Percentiles rank a stretch among this genome's conserved stretches.
These are phyloP conservation scores for Alternaria sp. DNA, from an alignment of 2,329 filamentous ascomycete genomes.

Conservation along the genomic window DNA sequence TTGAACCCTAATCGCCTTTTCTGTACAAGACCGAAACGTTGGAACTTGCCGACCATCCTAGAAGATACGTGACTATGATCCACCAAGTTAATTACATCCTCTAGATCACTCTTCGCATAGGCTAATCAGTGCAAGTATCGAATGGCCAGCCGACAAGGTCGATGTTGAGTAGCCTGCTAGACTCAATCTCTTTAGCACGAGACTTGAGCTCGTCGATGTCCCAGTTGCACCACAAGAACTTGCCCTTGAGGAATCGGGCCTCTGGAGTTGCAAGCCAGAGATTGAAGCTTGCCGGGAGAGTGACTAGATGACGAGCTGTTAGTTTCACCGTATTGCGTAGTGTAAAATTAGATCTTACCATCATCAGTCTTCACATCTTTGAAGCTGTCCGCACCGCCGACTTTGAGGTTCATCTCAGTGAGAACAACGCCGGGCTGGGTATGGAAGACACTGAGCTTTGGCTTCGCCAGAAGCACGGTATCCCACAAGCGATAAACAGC, in stretches of 20 bases:
- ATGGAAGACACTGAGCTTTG: slow-evolving; percentile 48
- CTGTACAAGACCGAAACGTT: neutral
- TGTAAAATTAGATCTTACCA: slow-evolving; percentile 1
- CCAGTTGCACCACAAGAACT: slow-evolving; percentile 39
- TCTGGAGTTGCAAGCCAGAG: slow-evolving; percentile 45
- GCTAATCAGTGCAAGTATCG: neutral
- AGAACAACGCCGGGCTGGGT: slow-evolving; percentile 55
- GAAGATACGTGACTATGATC: neutral
- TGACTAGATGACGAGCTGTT: slow-evolving; percentile 5
- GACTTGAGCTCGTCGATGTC: slow-evolving; percentile 45
- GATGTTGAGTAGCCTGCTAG: slow-evolving; percentile 33
- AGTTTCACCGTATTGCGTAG: slow-evolving; percentile 6
- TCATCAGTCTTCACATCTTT: slow-evolving; percentile 8
- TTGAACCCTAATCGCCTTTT: neutral
- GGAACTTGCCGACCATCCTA: neutral
- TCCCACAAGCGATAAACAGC: slow-evolving; percentile 50
- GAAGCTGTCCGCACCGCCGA: slow-evolving; percentile 4
- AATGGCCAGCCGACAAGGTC: slow-evolving; percentile 32
- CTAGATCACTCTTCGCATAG: neutral
- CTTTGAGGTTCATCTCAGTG: slow-evolving; percentile 9
- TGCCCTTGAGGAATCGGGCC: slow-evolving; percentile 30
- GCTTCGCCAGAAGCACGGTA: slow-evolving; percentile 50
- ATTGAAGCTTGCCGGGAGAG: slow-evolving; percentile 25
- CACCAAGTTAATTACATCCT: neutral
- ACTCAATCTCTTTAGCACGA: slow-evolving; percentile 37